These are phyloP conservation scores for Fusarium pseudograminearum DNA, from an alignment of 2,329 filamentous ascomycete species.

Conservation along the genomic window DNA sequence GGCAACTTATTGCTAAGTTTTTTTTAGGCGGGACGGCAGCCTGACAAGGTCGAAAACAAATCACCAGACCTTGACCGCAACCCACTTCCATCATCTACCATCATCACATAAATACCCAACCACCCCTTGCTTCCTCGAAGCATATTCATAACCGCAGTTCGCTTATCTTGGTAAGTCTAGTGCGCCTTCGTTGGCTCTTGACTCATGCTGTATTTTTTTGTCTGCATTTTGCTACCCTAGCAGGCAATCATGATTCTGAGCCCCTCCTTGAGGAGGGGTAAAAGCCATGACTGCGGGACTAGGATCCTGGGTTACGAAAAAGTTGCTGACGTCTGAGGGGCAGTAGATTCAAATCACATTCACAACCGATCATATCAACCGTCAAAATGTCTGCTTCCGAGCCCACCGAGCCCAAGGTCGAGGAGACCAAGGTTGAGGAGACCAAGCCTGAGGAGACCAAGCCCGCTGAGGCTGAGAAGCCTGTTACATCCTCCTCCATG, in stretches of 20 bases:
- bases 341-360: slow-evolving; percentile 22
- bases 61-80: slow-evolving; percentile 47
- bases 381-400: slow-evolving; percentile 63
- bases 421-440: slow-evolving; percentile 57
- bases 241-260: slow-evolving; percentile 31
- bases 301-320: slow-evolving; percentile 13
- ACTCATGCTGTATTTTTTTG: neutral
- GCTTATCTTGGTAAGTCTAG: slow-evolving; percentile 41
- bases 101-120: slow-evolving; percentile 27
- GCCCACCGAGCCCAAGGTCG: slow-evolving; percentile 67
- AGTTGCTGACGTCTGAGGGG: slow-evolving; percentile 38
- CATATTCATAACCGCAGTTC: slow-evolving; percentile 29
- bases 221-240: slow-evolving; percentile 8
- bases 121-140: slow-evolving; percentile 13
- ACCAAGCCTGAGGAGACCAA: slow-evolving; percentile 49
- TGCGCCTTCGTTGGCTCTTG: neutral
- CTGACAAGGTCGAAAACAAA: slow-evolving; percentile 45
- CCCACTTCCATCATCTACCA: slow-evolving; percentile 39
- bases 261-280: slow-evolving; percentile 42
- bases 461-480: slow-evolving; percentile 49
- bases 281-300: slow-evolving; percentile 40
- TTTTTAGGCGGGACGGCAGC: slow-evolving; percentile 38
- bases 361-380: slow-evolving; percentile 32
- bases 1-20: slow-evolving; percentile 37
- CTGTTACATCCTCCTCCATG: slow-evolving; percentile 73